Base-by-base conservation (phyloP, 2,329 filamentous ascomycete species). In the Mycogone perniciosa region DNA sequence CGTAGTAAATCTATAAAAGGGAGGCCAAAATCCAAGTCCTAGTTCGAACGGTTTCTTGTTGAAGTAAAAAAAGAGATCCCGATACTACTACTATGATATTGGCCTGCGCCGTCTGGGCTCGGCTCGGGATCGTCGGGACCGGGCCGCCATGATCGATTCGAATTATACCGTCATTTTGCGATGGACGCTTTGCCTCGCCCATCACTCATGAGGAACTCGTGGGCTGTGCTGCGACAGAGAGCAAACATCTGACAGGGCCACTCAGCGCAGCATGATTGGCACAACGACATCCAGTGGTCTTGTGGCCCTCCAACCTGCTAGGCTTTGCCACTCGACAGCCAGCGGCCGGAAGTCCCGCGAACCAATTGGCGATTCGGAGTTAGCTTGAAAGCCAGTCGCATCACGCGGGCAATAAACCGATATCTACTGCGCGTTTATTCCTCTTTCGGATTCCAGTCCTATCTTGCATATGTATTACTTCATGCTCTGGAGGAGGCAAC, bases 321-420 rank as follows among this genome's bases (percentile, higher is more conserved):
- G 31, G 35, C 26, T 30, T 31, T 54, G 44, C 41, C 33, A 46
- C 35, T 35, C 44, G 20, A 34, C 47, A 27, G 29, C 29, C 34
- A 50, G 46, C 51, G 35, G 31, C 26, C 29, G 42, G 41, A 41
- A 29, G 37, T 4, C 8, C 48, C 31, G 48, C 35, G 42, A 38
- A 46, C 51, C 51, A 50, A 53, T 50, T 41, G 46, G 46, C 46
- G 51, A 52, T 43, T 44, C 35, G 45, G 44, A 52, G 50, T 48
- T 46, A 52, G 50, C 50, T 48, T 39, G 39, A 53, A 34, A 42
- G 46, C 51, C 43, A 34, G 42, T 38, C 33, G 46, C 51, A 53
- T 53, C 51, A 53, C 51, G 46, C 46, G 51, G 46, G 46, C 51
- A 53, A 52, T 48, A 47, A 45, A 44, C 48, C 45, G 45, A 48